Conservation (phyloP, 768 basidiomycete genomes). For the Mycena leptocephala region DNA sequence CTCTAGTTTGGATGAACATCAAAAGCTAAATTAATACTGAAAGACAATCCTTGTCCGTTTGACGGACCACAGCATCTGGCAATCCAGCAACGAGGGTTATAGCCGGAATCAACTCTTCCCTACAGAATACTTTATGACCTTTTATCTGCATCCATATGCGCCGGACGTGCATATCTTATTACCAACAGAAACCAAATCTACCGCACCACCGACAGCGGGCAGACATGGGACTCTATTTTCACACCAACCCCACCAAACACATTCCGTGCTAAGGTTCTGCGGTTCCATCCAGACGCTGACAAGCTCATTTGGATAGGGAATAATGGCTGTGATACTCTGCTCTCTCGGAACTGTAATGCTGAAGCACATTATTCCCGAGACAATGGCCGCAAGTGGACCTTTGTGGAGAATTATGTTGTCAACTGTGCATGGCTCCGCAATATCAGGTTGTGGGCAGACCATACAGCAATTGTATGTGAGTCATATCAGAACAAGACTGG, state of each 20-base stretch:
- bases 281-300: constrained; percentile 91
- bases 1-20: neutral
- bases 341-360: constrained; percentile 76
- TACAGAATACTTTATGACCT: constrained; percentile 78
- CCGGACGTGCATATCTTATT: constrained; percentile 91
- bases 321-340: constrained; percentile 67
- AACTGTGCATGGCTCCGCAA: constrained; percentile 91
- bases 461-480: constrained; percentile 95
- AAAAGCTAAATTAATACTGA: constrained; percentile 23
- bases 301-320: constrained; percentile 92
- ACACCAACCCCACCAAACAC: constrained; percentile 85
- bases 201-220: constrained; percentile 89
- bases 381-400: constrained; percentile 84
- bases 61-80: constrained; percentile 85
- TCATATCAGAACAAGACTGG: constrained; percentile 88
- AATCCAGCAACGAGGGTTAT: constrained; percentile 95
- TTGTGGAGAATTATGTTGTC: constrained; percentile 88
- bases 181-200: constrained; percentile 75
- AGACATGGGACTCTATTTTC: constrained; percentile 70
- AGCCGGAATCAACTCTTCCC: constrained; percentile 83
- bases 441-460: constrained; percentile 83
- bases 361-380: constrained; percentile 82
- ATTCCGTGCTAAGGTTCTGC: constrained; percentile 81
- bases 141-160: constrained; percentile 88
- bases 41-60: constrained; percentile 90